Base-by-base conservation (phyloP, 345 rosid genomes). In the Limnanthes douglasii region DNA sequence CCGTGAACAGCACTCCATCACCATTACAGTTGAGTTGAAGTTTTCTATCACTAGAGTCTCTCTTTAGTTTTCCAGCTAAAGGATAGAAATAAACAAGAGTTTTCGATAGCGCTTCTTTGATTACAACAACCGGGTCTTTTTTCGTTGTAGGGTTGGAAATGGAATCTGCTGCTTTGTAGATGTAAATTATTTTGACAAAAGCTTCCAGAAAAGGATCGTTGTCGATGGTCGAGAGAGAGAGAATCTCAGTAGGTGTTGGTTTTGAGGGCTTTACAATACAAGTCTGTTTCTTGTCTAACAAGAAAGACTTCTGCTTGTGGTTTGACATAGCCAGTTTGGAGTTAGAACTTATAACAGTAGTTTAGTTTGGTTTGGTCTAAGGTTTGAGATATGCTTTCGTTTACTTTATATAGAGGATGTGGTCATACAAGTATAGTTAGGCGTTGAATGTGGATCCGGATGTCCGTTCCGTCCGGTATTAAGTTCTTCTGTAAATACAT, bases 21-120 rank as follows among this genome's bases (percentile, higher is more conserved):
- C 0, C 23, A 39, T 37, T 33, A 48, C 72, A 66, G 15, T 13
- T 52, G 19, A 72, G 18, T 43, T 51, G 52, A 31, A 66, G 69
- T 32, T 27, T 63, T 17, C 69, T 46, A 34, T 72, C 66, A 8
- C 66, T 45, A 10, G 32, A 38, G 23, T 49, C 15, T 17, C 74
- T 64, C 59, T 46, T 45, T 28, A 76, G 60, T 50, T 59, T 72
- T 5, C 86, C 81, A 1, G 81, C 75, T 18, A 76, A 61, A 12
- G 81, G 86, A 21, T 69, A 72, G 69, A 60, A 69, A 19, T 53
- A 39, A 32, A 72, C 70, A 47, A 72, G 49, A 12, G 41, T 58
- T 15, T 72, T 45, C 10, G 86, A 66, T 21, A 76, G 70, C 20
- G 86, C 81, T 26, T 64, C 37, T 24, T 59, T 38, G 6, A 72